Percentiles rank a stretch among this genome's conserved stretches.
These are phyloP conservation scores for Eruca vesicaria DNA, from an alignment of 441 rosid species.

Conservation along the genomic window DNA sequence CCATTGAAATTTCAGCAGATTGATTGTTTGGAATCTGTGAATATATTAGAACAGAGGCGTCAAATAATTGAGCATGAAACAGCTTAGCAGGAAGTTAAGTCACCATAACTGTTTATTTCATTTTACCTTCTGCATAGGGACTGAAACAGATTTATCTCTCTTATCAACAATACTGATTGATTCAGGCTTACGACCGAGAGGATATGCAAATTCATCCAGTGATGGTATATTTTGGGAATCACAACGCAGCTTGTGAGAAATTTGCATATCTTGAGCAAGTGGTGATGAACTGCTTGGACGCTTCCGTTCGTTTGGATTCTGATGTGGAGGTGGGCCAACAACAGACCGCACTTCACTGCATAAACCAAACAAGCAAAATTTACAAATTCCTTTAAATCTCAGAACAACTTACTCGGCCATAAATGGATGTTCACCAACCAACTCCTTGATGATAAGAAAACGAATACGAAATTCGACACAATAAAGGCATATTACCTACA, in stretches of 20 bases:
- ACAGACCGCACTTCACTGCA: conserved; percentile 67
- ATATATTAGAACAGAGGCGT: background rate
- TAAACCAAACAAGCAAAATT: conserved; percentile 13
- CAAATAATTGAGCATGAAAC: conserved; percentile 8
- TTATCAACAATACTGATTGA: conserved; percentile 33
- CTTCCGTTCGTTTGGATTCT: conserved; percentile 47
- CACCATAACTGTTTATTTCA: conserved; percentile 1
- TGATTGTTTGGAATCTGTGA: conserved; percentile 35
- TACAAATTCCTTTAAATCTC: background rate
- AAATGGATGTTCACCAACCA: background rate
- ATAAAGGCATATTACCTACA: conserved; percentile 58
- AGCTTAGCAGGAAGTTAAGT: conserved; percentile 15
- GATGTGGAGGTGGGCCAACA: conserved; percentile 47
- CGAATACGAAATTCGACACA: background rate
- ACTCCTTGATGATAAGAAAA: conserved; percentile 4
- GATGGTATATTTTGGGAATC: conserved; percentile 34
- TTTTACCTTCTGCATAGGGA: conserved; percentile 48
- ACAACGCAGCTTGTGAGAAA: conserved; percentile 54
- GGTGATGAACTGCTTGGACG: conserved; percentile 47
- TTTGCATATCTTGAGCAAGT: conserved; percentile 41
- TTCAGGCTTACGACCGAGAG: conserved; percentile 43
- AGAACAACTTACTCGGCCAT: background rate
- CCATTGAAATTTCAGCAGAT: conserved; percentile 42
- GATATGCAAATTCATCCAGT: conserved; percentile 34
- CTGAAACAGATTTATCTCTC: conserved; percentile 30